Evolutionary conservation across 2,329 filamentous ascomycete species (phyloP), one percentile per base, ranked within the genome.

Genomic region (Pyrenochaeta sp.): DNA sequence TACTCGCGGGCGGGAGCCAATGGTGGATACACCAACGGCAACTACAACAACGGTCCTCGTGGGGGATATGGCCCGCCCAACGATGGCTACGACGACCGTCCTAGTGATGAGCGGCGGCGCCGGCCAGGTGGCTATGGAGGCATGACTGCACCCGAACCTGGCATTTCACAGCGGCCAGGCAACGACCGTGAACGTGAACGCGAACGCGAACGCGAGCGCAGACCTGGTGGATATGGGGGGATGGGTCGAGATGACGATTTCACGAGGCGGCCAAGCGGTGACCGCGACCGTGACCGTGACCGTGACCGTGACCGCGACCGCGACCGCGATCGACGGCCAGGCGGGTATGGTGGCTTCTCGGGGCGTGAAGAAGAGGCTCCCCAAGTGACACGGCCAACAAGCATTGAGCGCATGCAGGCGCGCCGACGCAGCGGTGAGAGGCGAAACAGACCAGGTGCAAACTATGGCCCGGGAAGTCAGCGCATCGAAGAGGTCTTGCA

Each of bases 401-500:
- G 77, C 49, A 65, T 81, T 30, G 79, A 81, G 45, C 73, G 80
- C 51, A 72, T 71, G 45, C 71, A 69, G 36, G 77, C 75, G 39
- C 69, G 74, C 11, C 67, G 77, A 47, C 71, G 77, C 58, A 81
- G 79, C 54, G 68, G 73, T 37, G 79, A 78, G 43, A 60, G 61
- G 51, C 50, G 58, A 17, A 76, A 71, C 45, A 67, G 73, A 15
- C 56, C 62, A 7, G 64, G 50, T 10, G 51, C 49, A 27, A 72
- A 66, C 55, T 76, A 74, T 61, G 77, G 77, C 10, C 67, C 73
- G 4, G 75, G 74, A 9, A 76, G 74, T 39, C 73, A 75, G 51
- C 75, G 78, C 54, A 78, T 80, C 39, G 78, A 81, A 65, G 84
- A 85, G 57, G 81, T 97, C 2, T 82, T 98, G 43, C 87, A 91